These are phyloP conservation scores for Heimioporus sp. DNA, from an alignment of 768 basidiomycete genomes.

Conservation along the genomic window DNA sequence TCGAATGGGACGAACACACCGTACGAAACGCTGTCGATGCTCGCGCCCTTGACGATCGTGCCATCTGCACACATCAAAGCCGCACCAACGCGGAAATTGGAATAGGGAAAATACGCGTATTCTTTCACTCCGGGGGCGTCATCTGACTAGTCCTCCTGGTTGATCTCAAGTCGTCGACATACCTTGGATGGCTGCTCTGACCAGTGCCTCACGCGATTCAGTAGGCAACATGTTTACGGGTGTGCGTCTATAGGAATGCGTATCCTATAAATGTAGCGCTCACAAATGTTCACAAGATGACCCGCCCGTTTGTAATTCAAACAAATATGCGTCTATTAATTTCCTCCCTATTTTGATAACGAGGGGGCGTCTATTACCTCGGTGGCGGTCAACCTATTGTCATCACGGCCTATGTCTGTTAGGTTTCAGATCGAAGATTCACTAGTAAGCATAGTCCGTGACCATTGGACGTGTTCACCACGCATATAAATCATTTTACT, in stretches of 20 bases:
- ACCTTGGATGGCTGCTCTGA: constrained; percentile 64
- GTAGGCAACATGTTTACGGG: constrained; percentile 21
- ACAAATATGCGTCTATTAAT: too few species aligned
- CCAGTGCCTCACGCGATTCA: constrained; percentile 47
- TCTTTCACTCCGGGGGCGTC: constrained; percentile 51
- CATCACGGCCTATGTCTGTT: too few species aligned
- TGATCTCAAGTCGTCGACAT: background rate
- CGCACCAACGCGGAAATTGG: constrained; percentile 90
- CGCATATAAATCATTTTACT: too few species aligned
- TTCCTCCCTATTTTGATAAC: too few species aligned
- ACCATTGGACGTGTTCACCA: too few species aligned
- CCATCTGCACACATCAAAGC: constrained; percentile 72
- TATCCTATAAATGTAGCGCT: too few species aligned
- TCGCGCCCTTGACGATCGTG: constrained; percentile 75
- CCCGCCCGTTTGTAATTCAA: too few species aligned
- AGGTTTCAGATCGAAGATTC: too few species aligned
- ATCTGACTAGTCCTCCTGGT: background rate
- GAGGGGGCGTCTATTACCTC: too few species aligned
- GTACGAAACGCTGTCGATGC: constrained; percentile 92
- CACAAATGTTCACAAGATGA: too few species aligned
- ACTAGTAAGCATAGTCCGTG: too few species aligned
- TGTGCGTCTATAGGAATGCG: background rate
- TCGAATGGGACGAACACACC: constrained; percentile 43
- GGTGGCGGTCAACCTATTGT: too few species aligned
- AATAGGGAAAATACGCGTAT: constrained; percentile 77